phyloP scores from a whole-genome alignment of 1,284 basidiomycete species.

The Rhizoctonia solani region DNA sequence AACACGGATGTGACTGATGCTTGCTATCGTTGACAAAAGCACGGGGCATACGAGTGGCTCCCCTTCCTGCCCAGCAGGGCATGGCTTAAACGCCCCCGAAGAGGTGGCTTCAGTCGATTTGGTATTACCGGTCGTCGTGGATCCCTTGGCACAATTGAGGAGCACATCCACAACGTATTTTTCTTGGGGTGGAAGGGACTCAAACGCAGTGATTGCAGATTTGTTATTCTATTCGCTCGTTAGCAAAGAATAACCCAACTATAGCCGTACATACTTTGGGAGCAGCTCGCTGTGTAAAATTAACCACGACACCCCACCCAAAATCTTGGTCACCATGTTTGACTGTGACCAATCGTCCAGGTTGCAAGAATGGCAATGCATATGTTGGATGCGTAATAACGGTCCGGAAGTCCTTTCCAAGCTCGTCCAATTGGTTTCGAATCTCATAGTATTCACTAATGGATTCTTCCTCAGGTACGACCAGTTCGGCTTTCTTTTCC shows the following conservation, averaged over 20 bases:
- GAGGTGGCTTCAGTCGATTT: conserved; percentile 56
- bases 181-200: conserved; percentile 63
- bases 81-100: conserved; percentile 74
- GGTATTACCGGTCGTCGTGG: conserved; percentile 56
- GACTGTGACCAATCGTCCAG: conserved; percentile 88
- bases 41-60: conserved; percentile 88
- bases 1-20: conserved; percentile 85
- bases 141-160: conserved; percentile 75
- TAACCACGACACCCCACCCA: conserved; percentile 94
- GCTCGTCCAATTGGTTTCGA: conserved; percentile 87
- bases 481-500: conserved; percentile 64
- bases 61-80: conserved; percentile 70
- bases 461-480: conserved; percentile 80
- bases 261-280: conserved; percentile 55
- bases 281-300: conserved; percentile 83
- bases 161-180: conserved; percentile 96
- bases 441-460: conserved; percentile 92
- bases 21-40: conserved; percentile 82
- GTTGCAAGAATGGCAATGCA: conserved; percentile 89
- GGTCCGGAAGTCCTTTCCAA: conserved; percentile 83
- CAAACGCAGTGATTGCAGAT: conserved; percentile 5
- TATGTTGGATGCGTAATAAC: conserved; percentile 96
- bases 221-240: background rate
- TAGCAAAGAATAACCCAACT: background rate
- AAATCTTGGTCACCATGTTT: conserved; percentile 88